phyloP scores from a whole-genome alignment of 1,139 yeast species.

The Pichia sp. region DNA sequence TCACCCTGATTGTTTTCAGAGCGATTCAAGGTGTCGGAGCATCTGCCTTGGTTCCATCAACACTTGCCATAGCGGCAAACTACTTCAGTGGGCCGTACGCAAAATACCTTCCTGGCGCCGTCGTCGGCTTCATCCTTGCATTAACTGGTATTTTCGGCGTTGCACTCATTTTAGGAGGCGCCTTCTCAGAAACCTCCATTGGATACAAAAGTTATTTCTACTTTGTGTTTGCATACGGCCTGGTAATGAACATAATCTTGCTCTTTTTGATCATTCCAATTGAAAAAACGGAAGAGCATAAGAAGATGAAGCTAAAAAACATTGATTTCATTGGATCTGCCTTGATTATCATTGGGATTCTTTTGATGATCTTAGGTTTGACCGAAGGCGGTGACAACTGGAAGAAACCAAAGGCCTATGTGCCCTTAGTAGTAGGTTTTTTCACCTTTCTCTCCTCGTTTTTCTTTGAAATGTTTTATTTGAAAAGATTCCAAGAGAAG shows the following conservation, averaged over 20 bases:
- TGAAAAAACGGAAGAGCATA: conserved; percentile 21
- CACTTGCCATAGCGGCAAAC: conserved; percentile 32
- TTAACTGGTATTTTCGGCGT: conserved; percentile 31
- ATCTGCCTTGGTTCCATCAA: conserved; percentile 34
- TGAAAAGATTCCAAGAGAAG: too few species aligned
- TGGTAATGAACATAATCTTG: conserved; percentile 17
- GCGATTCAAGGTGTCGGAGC: conserved; percentile 39
- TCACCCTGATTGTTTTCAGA: conserved; percentile 34
- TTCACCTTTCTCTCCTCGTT: too few species aligned
- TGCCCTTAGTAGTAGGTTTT: too few species aligned
- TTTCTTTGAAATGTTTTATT: too few species aligned
- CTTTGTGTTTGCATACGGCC: conserved; percentile 27
- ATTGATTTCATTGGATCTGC: too few species aligned
- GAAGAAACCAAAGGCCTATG: too few species aligned
- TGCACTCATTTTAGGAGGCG: conserved; percentile 37
- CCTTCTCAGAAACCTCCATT: conserved; percentile 29
- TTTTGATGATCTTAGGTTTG: too few species aligned
- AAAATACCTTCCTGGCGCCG: conserved; percentile 26
- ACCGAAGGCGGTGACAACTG: too few species aligned
- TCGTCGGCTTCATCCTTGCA: conserved; percentile 26
- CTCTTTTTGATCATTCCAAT: conserved; percentile 27
- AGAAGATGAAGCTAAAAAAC: conserved; percentile 16
- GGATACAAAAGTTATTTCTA: conserved; percentile 35
- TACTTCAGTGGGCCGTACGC: conserved; percentile 26
- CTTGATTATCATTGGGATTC: too few species aligned